Evolutionary conservation across 176 grass and related monocot species (phyloP).

Genomic region (Carex cristatella): DNA sequence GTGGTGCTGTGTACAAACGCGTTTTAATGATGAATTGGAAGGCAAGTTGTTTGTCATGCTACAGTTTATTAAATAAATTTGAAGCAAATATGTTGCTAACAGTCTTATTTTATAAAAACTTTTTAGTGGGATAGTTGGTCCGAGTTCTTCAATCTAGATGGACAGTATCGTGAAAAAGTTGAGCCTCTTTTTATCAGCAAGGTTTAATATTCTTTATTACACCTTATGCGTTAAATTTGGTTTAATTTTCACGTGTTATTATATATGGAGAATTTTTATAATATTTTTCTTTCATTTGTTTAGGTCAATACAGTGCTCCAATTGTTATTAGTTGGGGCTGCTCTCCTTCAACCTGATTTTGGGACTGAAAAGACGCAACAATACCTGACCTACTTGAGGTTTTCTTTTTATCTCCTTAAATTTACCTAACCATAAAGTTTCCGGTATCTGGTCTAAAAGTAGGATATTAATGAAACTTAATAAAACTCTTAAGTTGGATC

Average conservation of each 20-base stretch:
- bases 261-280: conserved; percentile 16
- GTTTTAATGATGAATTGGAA: conserved; percentile 79
- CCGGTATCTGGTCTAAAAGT: not conserved
- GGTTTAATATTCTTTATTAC: conserved; percentile 32
- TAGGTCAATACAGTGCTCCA: conserved; percentile 91
- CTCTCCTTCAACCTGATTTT: conserved; percentile 86
- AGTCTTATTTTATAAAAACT: conserved; percentile 10
- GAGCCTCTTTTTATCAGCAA: conserved; percentile 96
- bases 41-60: conserved; percentile 37
- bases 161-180: conserved; percentile 57
- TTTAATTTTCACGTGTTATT: conserved; percentile 10
- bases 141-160: conserved; percentile 76
- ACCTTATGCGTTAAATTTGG: conserved; percentile 8
- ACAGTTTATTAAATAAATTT: not conserved
- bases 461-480: not conserved
- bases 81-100: not conserved
- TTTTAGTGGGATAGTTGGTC: conserved; percentile 84
- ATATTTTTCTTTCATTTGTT: conserved; percentile 16
- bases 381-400: conserved; percentile 68
- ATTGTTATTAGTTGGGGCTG: conserved; percentile 78
- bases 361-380: conserved; percentile 64
- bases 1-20: conserved; percentile 81
- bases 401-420: conserved; percentile 2
- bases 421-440: not conserved
- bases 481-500: not conserved